Evolutionary conservation across 306 rosid species (phyloP).

Genomic region (Dalbergia cochinchinensis): DNA sequence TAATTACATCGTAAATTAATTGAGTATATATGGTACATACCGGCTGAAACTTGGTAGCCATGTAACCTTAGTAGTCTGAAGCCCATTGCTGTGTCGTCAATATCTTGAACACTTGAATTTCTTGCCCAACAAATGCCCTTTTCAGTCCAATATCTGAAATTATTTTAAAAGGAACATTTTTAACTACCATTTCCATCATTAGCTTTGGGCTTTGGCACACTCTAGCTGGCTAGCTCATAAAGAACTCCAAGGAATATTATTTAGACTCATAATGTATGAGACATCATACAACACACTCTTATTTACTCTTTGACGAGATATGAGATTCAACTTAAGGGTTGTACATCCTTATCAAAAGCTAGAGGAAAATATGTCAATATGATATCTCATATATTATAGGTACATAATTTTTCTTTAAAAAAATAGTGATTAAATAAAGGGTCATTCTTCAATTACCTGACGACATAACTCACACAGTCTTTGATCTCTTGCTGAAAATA

Average conservation of each 20-base stretch:
- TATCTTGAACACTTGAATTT: slow-evolving; percentile 73
- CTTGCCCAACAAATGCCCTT: slow-evolving; percentile 92
- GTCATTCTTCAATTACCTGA: slow-evolving; percentile 54
- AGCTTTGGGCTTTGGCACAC: too few relatives aligned
- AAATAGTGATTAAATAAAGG: too few relatives aligned
- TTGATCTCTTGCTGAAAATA: slow-evolving; percentile 68
- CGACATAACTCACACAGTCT: slow-evolving; percentile 67
- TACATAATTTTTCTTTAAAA: too few relatives aligned
- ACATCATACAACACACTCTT: too few relatives aligned
- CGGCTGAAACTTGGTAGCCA: slow-evolving; percentile 72
- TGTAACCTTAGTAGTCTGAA: slow-evolving; percentile 80
- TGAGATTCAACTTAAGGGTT: too few relatives aligned
- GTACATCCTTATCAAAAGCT: too few relatives aligned
- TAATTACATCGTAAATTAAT: background rate
- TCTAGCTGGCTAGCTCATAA: too few relatives aligned
- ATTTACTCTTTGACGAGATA: too few relatives aligned
- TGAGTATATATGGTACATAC: slow-evolving; percentile 47
- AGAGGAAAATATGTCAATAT: too few relatives aligned
- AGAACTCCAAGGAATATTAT: too few relatives aligned
- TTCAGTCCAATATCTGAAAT: slow-evolving; percentile 77
- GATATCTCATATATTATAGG: too few relatives aligned
- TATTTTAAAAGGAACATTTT: background rate
- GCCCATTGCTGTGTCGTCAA: slow-evolving; percentile 96
- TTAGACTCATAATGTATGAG: too few relatives aligned
- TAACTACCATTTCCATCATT: background rate